Conservation (phyloP, 2,329 filamentous ascomycete genomes). For the Diaporthe velutina region DNA sequence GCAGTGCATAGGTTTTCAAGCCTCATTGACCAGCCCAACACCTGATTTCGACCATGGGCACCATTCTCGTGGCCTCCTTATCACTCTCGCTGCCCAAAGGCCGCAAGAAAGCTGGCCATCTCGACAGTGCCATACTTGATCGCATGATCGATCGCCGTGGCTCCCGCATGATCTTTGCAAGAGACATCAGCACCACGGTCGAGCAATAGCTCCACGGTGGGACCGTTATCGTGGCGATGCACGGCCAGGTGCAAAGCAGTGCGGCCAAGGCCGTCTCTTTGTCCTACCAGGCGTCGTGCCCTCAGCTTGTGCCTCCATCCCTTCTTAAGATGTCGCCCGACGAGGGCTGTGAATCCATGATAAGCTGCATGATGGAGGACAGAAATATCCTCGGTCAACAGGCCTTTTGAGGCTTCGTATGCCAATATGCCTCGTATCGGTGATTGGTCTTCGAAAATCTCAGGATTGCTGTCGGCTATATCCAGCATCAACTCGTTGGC, state of each 20-base stretch:
- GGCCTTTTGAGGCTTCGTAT: neutral
- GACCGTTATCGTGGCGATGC: neutral
- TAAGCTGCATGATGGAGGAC: neutral
- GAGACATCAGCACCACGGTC: neutral
- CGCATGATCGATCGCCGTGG: neutral
- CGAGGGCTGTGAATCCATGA: neutral
- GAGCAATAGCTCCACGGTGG: neutral
- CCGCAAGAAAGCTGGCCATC: neutral
- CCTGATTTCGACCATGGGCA: neutral
- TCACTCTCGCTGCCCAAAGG: neutral
- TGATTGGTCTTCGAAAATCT: neutral
- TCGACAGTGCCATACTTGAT: neutral
- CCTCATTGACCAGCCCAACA: neutral
- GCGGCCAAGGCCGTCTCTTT: neutral
- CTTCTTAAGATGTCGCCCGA: neutral
- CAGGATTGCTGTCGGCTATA: neutral
- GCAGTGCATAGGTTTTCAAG: too few relatives aligned
- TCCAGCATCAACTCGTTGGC: neutral
- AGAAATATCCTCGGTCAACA: neutral
- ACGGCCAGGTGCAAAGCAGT: neutral
- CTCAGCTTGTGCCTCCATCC: neutral
- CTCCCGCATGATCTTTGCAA: neutral
- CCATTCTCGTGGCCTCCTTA: neutral
- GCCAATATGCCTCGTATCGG: neutral
- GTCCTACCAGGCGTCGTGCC: neutral